Percentiles rank a stretch among this genome's conserved stretches.
These are phyloP conservation scores for Metschnikowia arizonensis DNA, from an alignment of 805 yeast genomes.

Conservation along the genomic window DNA sequence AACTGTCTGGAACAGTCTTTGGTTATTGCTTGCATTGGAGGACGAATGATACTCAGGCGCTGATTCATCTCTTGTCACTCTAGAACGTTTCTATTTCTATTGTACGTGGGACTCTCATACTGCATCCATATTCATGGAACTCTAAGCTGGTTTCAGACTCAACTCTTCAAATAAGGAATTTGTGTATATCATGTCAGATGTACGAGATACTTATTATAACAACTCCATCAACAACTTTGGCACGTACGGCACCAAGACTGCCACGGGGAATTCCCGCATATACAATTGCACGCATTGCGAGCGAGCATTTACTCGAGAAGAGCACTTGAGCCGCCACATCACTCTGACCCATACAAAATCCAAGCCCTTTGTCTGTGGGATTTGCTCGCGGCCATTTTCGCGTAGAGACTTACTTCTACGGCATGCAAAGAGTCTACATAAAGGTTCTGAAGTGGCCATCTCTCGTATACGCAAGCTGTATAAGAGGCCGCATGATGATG, in stretches of 20 bases:
- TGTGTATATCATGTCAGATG: conserved; percentile 1
- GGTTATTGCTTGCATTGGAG: not conserved
- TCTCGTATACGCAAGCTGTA: conserved; percentile 39
- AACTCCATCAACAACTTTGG: conserved; percentile 14
- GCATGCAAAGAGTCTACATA: conserved; percentile 44
- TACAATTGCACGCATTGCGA: conserved; percentile 39
- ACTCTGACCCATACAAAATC: conserved; percentile 42
- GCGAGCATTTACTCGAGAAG: conserved; percentile 45
- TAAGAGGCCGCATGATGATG: conserved; percentile 17
- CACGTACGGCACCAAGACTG: conserved; percentile 38
- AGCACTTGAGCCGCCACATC: conserved; percentile 41
- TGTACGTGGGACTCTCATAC: not conserved
- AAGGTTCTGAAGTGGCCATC: conserved; percentile 43
- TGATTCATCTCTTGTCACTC: not conserved
- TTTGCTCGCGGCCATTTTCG: conserved; percentile 41
- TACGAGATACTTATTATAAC: conserved; percentile 7
- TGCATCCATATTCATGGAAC: not conserved
- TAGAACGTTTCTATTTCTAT: not conserved
- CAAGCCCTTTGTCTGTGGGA: conserved; percentile 43
- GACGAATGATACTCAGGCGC: not conserved
- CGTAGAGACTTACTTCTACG: conserved; percentile 41
- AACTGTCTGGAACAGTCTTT: not conserved
- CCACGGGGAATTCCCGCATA: conserved; percentile 42
- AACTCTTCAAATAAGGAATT: not conserved
- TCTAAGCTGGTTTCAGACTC: not conserved